A percentile compares a stretch with the other conserved stretches of the same genome.
Conservation (phyloP, 164 flowering plant species). For the Warburgia ugandensis region DNA sequence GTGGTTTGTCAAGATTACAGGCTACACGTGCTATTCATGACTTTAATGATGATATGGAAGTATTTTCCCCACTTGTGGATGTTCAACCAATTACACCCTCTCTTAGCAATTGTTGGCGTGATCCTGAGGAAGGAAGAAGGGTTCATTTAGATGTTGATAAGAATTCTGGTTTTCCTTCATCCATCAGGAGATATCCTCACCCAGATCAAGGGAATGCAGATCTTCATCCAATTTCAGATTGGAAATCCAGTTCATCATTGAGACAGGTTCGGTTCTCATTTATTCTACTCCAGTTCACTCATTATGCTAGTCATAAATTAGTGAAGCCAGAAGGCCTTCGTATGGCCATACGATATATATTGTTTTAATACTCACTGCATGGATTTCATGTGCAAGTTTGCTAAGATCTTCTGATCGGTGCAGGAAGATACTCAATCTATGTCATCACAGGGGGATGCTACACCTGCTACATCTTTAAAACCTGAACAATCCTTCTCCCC, state of each 20-base stretch:
- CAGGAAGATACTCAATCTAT: constrained; percentile 65
- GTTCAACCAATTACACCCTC: constrained; percentile 91
- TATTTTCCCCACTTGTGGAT: constrained; percentile 94
- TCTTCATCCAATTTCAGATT: constrained; percentile 55
- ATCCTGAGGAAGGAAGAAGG: constrained; percentile 41
- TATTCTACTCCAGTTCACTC: background rate
- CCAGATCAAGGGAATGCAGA: constrained; percentile 47
- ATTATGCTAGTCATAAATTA: too few species aligned
- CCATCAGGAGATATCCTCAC: constrained; percentile 45
- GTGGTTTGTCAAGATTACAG: constrained; percentile 64
- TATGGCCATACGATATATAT: too few species aligned
- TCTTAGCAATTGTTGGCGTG: constrained; percentile 67
- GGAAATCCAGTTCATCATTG: constrained; percentile 59
- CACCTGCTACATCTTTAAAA: constrained; percentile 45
- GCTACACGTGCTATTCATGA: constrained; percentile 56
- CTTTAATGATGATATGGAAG: constrained; percentile 95
- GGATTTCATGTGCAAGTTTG: background rate
- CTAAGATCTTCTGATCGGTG: constrained; percentile 8
- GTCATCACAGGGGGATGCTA: constrained; percentile 31
- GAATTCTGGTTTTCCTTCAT: constrained; percentile 58
- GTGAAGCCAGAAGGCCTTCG: too few species aligned
- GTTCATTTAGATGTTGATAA: constrained; percentile 41
- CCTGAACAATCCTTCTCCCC: constrained; percentile 48
- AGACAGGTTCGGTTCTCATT: constrained; percentile 47
- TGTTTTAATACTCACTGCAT: too few species aligned